phyloP scores from a whole-genome alignment of 2,329 filamentous ascomycete genomes.

The Talaromyces sp. region DNA sequence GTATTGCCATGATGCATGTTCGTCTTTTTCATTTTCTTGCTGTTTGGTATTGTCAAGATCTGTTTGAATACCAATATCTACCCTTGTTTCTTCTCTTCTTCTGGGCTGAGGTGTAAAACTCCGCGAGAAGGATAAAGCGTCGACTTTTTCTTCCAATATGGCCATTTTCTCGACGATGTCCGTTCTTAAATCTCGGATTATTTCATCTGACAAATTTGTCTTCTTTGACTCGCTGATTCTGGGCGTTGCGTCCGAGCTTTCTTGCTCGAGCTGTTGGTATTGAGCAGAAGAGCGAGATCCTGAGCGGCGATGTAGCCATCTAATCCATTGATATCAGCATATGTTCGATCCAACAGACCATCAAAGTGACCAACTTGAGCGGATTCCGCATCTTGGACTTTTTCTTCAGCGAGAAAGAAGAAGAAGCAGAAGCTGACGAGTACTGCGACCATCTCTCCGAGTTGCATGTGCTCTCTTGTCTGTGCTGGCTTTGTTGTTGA shows the following conservation, averaged over 20 bases:
- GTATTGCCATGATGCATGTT: background rate
- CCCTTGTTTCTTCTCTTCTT: background rate
- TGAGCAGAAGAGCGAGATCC: background rate
- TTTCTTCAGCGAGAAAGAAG: background rate
- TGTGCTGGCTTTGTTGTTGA: background rate
- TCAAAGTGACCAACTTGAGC: background rate
- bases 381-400: background rate
- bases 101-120: background rate
- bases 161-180: slow-evolving; percentile 1
- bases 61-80: background rate
- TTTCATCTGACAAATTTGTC: background rate
- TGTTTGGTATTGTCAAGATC: background rate
- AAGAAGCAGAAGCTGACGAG: background rate
- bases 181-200: background rate
- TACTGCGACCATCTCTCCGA: background rate
- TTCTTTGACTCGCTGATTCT: background rate
- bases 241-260: background rate
- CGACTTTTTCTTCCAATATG: slow-evolving; percentile 4
- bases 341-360: background rate
- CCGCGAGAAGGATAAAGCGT: background rate
- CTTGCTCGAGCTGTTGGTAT: background rate
- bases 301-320: slow-evolving; percentile 7
- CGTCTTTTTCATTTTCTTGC: background rate
- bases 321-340: background rate
- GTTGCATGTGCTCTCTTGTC: background rate